phyloP scores from a whole-genome alignment of 345 rosid species.

The Sisymbrium altissimum region DNA sequence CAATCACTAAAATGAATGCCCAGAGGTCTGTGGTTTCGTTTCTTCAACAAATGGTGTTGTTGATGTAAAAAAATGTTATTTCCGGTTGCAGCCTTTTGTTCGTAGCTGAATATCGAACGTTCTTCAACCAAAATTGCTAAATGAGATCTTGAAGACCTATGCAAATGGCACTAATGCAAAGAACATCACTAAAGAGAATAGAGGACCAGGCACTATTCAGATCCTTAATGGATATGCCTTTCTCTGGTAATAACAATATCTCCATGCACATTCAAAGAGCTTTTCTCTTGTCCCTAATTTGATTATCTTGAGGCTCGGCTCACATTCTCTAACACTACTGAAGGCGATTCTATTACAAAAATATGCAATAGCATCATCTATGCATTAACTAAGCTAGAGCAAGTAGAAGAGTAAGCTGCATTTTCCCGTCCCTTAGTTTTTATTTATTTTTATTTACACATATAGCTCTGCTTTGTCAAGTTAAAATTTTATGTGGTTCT shows the following conservation, averaged over 20 bases:
- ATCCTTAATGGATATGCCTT: constrained; percentile 77
- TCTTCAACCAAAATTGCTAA: constrained; percentile 4
- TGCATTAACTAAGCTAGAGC: constrained; percentile 51
- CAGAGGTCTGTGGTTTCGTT: too few species aligned
- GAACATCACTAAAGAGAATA: constrained; percentile 49
- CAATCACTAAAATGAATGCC: too few species aligned
- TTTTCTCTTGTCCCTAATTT: constrained; percentile 1
- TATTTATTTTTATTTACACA: neutral
- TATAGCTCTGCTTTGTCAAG: neutral
- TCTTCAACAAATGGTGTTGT: too few species aligned
- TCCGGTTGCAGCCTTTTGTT: too few species aligned
- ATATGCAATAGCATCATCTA: constrained; percentile 55
- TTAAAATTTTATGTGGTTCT: constrained; percentile 15
- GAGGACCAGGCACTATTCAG: constrained; percentile 51
- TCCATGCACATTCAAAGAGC: too few species aligned
- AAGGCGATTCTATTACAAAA: constrained; percentile 45
- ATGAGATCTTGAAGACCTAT: constrained; percentile 54
- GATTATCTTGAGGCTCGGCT: constrained; percentile 53
- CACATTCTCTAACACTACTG: constrained; percentile 30
- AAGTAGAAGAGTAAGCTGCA: constrained; percentile 48
- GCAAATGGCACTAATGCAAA: constrained; percentile 40
- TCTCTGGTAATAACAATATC: constrained; percentile 47
- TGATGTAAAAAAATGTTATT: too few species aligned
- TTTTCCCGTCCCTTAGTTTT: neutral
- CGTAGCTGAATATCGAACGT: too few species aligned